Percentiles rank a stretch among this genome's conserved stretches.
These are phyloP conservation scores for Styphnolobium japonicum DNA, from an alignment of 306 rosid species.

Conservation along the genomic window DNA sequence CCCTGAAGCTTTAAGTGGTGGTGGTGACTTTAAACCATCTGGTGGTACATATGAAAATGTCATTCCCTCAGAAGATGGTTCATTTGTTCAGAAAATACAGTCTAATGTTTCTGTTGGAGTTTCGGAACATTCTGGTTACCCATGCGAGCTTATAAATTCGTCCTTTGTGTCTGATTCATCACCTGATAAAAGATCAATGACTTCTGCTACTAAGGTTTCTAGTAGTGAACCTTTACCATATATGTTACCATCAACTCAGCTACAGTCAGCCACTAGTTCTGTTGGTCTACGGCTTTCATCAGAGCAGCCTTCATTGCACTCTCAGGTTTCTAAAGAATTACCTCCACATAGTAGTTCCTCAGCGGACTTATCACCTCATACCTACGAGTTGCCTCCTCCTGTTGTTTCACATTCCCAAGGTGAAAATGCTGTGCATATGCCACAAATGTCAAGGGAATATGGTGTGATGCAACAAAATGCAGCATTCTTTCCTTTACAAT, in stretches of 20 bases:
- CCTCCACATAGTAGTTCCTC: constrained; percentile 35
- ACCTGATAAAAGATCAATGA: constrained; percentile 38
- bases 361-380: constrained; percentile 32
- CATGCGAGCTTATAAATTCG: constrained; percentile 38
- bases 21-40: constrained; percentile 32
- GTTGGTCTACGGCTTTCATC: constrained; percentile 31
- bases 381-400: constrained; percentile 52
- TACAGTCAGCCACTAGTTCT: constrained; percentile 40
- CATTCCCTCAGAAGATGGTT: constrained; percentile 26
- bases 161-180: constrained; percentile 30
- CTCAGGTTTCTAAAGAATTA: constrained; percentile 41
- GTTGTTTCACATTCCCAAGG: constrained; percentile 47
- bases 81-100: constrained; percentile 36
- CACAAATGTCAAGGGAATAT: constrained; percentile 42
- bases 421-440: constrained; percentile 45
- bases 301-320: constrained; percentile 38
- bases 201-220: constrained; percentile 44
- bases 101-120: constrained; percentile 34
- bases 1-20: constrained; percentile 30
- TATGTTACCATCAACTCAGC: constrained; percentile 36
- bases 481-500: constrained; percentile 51
- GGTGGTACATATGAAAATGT: constrained; percentile 38
- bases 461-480: constrained; percentile 47
- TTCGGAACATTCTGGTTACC: constrained; percentile 34
- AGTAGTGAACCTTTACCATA: constrained; percentile 31